Evolutionary conservation across 2,329 filamentous ascomycete genomes (phyloP), one percentile per base, ranked within the genome.

Genomic region (Helicocarpus griseus): DNA sequence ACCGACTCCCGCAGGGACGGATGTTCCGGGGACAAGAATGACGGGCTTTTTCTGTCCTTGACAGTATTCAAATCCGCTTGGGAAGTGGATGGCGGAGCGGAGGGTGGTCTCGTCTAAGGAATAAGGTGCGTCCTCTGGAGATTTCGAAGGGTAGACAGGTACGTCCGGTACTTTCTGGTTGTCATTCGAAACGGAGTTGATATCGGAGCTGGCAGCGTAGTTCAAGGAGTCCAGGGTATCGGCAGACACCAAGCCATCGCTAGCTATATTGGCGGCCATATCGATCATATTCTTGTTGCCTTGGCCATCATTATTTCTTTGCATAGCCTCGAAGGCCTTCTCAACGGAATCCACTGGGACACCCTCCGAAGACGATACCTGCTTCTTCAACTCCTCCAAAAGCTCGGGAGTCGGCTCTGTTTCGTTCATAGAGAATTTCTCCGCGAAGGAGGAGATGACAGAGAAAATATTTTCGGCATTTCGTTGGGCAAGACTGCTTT

Each of bases 21-120:
- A 76, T 0, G 78, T 81, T 2, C 77, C 77, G 2, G 77, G 77
- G 5, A 80, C 68, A 9, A 81, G 68, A 11, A 81, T 67, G 17
- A 80, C 69, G 0, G 77, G 76, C 24, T 66, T 68, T 47, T 71
- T 70, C 2, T 54, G 56, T 24, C 58, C 49, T 13, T 65, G 58
- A 11, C 75, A 75, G 54, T 68, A 71, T 11, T 69, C 70, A 64
- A 80, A 81, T 13, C 60, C 63, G 0, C 66, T 40, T 1, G 78
- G 77, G 41, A 80, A 77, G 59, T 73, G 72, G 49, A 81, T 77
- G 2, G 73, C 77, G n/a, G 68, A 61, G 24, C 76, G 73, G 14
- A 81, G 68, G 8, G 64, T 58, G 0, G 58, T 52, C 58, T 81
- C 77, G 0, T 67, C 58, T 3, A 79, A 52, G 0, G 68, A 69